phyloP scores from a whole-genome alignment of 176 grass and related monocot genomes.

The Oryza coarctata region DNA sequence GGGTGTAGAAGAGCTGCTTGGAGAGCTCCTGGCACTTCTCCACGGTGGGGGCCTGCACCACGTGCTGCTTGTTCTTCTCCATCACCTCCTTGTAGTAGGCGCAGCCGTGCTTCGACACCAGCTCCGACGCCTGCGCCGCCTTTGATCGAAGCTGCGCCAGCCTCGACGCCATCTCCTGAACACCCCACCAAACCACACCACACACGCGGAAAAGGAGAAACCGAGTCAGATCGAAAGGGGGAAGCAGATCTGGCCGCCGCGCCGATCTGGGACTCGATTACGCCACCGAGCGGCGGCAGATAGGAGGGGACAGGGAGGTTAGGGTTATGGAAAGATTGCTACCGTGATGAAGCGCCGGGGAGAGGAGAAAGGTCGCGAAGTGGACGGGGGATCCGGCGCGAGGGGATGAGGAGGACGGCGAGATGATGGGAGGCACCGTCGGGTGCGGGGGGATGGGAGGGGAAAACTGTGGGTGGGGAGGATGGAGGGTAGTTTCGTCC shows the following conservation, averaged over 20 bases:
- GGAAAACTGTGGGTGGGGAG: conserved; percentile 24
- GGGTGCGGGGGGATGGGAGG: conserved; percentile 12
- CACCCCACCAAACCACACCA: conserved; percentile 28
- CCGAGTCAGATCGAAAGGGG: neutral
- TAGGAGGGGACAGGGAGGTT: neutral
- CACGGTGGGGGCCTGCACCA: conserved; percentile 75
- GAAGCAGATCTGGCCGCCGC: conserved; percentile 35
- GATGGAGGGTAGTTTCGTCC: conserved; percentile 36
- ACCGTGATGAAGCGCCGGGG: conserved; percentile 38
- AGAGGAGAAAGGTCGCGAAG: conserved; percentile 8
- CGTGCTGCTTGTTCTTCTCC: conserved; percentile 90
- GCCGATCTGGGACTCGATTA: neutral
- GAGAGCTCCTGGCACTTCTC: conserved; percentile 91
- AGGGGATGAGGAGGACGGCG: conserved; percentile 19
- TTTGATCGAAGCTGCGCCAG: conserved; percentile 67
- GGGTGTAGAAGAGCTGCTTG: conserved; percentile 93
- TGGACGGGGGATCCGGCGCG: conserved; percentile 24
- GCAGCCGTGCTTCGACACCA: conserved; percentile 55
- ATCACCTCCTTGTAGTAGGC: conserved; percentile 74
- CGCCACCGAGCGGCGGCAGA: neutral
- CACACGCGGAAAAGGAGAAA: neutral
- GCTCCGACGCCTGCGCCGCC: conserved; percentile 59
- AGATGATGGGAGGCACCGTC: neutral
- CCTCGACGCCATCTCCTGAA: conserved; percentile 68
- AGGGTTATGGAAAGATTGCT: neutral